Base-by-base conservation (phyloP, 2,329 filamentous ascomycete species). In the Dactylonectria macrodidyma region DNA sequence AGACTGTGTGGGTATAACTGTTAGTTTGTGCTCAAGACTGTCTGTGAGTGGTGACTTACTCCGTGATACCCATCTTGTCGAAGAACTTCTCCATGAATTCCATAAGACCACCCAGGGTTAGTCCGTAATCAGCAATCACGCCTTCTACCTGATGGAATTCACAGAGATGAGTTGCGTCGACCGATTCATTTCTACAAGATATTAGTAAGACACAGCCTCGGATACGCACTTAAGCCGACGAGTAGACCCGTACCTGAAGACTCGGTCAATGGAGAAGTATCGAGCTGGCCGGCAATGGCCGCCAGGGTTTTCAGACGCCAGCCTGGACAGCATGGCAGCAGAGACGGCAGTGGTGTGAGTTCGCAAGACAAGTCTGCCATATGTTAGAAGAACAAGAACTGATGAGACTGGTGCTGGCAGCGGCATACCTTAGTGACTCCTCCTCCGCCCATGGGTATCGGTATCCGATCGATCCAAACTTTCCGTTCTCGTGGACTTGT, bases 101-200 rank as follows among this genome's bases (percentile, higher is more conserved):
- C 87, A 98, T 97, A 66, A 98, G 86, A 54, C 95, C 96, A 73
- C 96, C 96, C 19, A 98, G 89, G 0, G 95, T 97, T 70, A 99
- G 87, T 41, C 92, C 93, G 81, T 97, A 98, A 83, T 99, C 96
- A 30, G 96, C 96, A 83, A 99, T 98, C 58, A 99, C 95, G 82
- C 96, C 96, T 84, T 99, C 96, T 38, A 98, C 94, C 81, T 99
- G 96, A 84, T 99, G 96, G 88, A 99, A 99, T 82, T 99, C 96
- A 46, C 95, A 95, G 78, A 99, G 84, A 86, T 99, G 96, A 9
- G 96, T 99, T 14, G 95, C 95, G 78, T 99, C 96, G 66, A 99
- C 95, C 3, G 94, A 94, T 84, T 99, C 96, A 82, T 99, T 99
- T 73, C 94, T 91, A 12, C 19, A 16, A 34, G 10, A 10, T 16